Percentiles rank a stretch among this genome's conserved stretches.
Evolutionary conservation across 2,329 filamentous ascomycete genomes (phyloP).

Genomic region (Pseudogymnoascus sp.): DNA sequence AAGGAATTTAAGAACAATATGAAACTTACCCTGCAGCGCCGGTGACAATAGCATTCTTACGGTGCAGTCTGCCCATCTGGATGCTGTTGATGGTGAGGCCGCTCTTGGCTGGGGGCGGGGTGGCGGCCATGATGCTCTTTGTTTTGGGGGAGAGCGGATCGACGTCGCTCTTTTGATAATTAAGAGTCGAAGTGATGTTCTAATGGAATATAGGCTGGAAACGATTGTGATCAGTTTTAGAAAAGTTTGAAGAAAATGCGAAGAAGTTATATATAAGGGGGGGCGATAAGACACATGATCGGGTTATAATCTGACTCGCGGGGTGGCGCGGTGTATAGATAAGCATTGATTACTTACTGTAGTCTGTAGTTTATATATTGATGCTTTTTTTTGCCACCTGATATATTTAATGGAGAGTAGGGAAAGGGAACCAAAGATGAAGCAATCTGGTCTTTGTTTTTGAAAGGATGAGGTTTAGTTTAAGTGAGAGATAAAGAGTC

Average conservation of each 20-base stretch:
- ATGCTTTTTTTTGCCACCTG: background rate
- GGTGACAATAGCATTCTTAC: conserved; percentile 49
- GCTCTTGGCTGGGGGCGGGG: background rate
- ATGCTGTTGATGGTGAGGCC: conserved; percentile 30
- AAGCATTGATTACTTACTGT: conserved; percentile 2
- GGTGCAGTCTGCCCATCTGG: conserved; percentile 29
- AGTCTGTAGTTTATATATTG: background rate
- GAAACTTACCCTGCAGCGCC: conserved; percentile 59
- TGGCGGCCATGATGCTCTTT: background rate
- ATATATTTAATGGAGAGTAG: background rate
- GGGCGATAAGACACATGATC: background rate
- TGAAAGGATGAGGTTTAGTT: background rate
- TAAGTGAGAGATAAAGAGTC: background rate
- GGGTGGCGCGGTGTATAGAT: background rate
- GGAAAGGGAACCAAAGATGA: background rate
- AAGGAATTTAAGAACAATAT: conserved; percentile 7
- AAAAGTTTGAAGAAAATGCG: background rate
- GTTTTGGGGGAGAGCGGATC: background rate
- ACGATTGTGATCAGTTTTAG: background rate
- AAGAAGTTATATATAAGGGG: conserved; percentile 2
- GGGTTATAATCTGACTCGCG: conserved; percentile 4
- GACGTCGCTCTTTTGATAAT: background rate
- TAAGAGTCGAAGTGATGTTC: background rate
- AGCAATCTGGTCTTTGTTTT: background rate
- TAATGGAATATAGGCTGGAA: background rate